Evolutionary conservation across 1,284 basidiomycete genomes (phyloP).

Genomic region (Sporisorium scitamineum): DNA sequence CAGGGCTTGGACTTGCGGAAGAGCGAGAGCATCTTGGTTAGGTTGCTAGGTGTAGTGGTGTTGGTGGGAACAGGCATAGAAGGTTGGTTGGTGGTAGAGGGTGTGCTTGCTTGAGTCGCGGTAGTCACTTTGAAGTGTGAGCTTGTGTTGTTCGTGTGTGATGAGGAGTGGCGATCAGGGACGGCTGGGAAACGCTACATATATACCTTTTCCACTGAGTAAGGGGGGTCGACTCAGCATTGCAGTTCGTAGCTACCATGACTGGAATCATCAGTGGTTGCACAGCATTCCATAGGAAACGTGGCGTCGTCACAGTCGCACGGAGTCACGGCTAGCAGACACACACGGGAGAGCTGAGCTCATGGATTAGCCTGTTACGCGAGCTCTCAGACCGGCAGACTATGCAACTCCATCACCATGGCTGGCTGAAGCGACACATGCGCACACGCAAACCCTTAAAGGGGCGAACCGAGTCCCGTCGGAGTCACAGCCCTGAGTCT

Average conservation of each 20-base stretch:
- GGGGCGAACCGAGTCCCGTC: background rate
- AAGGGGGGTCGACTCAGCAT: conserved; percentile 2
- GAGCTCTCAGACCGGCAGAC: background rate
- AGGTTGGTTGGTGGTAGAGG: conserved; percentile 1
- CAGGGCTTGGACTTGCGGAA: conserved; percentile 47
- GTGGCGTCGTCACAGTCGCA: background rate
- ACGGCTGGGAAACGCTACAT: background rate
- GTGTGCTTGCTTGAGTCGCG: conserved; percentile 8
- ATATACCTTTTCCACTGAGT: background rate
- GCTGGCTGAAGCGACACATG: no score
- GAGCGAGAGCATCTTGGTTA: conserved; percentile 37
- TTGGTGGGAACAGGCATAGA: background rate
- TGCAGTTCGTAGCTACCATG: background rate
- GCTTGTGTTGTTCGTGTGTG: background rate
- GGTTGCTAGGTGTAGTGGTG: conserved; percentile 1
- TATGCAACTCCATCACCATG: no score
- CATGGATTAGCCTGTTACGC: background rate
- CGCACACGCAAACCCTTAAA: background rate
- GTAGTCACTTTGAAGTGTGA: conserved; percentile 1
- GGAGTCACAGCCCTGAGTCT: background rate
- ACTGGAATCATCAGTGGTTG: background rate
- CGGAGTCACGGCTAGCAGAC: background rate
- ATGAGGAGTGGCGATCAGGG: conserved; percentile 1
- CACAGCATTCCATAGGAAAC: background rate
- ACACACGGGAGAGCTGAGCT: background rate